Base-by-base conservation (phyloP, 768 basidiomycete species). In the Suillus alpinus region DNA sequence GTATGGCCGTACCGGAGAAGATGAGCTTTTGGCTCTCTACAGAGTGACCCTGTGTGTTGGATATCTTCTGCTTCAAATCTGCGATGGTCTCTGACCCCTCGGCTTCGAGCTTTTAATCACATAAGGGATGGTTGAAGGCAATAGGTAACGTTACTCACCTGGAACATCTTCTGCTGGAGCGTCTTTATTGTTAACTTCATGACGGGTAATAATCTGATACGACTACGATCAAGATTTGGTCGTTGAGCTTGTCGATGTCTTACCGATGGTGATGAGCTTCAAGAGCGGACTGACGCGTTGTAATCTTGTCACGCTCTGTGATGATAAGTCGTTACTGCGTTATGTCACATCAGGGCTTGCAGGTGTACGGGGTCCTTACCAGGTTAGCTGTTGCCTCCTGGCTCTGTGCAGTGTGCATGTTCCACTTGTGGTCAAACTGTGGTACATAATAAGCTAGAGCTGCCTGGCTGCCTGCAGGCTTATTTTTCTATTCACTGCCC, bases 161-260 rank as follows among this genome's bases (percentile, higher is more conserved):
- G 83, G 77, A 94, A 95, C 65, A 91, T 83, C 80, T 95, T 95
- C 73, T 96, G 93, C 76, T 94, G 90, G 14, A 95, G 85, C 1
- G 95, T 98, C 79, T 98, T 98, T 70, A 98, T 80, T 31, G 94
- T 96, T 75, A 98, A 84, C 84, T 94, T 93, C 89, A 94, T 92
- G 73, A 73, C 82, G 76, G 68, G 57, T 58, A 39, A 32, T 51
- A 37, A 49, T 60, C 40, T 57, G 57, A 61, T 58, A 56, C 36
- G 34, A 52, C 32, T 26, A 43, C 46, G 41, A 36, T 61, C n/a
- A 53, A 14, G 6, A 41, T 26, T 29, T 34, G 8, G 16, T 36
- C 23, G 20, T 36, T 6, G 40, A 32, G 69, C 55, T 62, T 59
- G 63, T 46, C 12, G 67, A 57, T 39, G 49, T 66, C 68, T 62